These are phyloP conservation scores for Casuarina glauca DNA, from an alignment of 306 rosid genomes.

Conservation along the genomic window DNA sequence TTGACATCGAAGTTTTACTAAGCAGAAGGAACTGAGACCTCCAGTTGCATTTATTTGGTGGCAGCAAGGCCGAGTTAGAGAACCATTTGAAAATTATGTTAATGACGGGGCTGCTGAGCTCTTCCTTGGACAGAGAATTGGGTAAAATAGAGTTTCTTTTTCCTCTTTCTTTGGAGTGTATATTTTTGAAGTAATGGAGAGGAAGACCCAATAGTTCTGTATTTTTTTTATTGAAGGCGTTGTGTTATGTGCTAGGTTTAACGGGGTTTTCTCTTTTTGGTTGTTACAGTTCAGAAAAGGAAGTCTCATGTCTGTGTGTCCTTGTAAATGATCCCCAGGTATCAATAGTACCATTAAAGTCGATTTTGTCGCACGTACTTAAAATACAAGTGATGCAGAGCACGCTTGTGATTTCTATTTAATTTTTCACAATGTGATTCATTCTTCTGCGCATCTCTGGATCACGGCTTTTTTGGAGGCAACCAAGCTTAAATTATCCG, in stretches of 20 bases:
- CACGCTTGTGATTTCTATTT: constrained; percentile 1
- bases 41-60: constrained; percentile 32
- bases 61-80: constrained; percentile 14
- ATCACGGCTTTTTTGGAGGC: not conserved
- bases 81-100: constrained; percentile 7
- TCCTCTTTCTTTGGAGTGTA: constrained; percentile 28
- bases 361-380: constrained; percentile 22
- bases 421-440: constrained; percentile 12
- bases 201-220: constrained; percentile 30
- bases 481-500: not conserved
- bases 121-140: not conserved
- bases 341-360: constrained; percentile 4
- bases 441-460: not conserved
- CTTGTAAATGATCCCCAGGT: constrained; percentile 36
- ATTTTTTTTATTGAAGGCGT: not conserved
- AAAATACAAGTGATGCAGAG: constrained; percentile 18
- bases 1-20: constrained; percentile 22
- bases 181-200: constrained; percentile 38
- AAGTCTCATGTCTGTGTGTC: constrained; percentile 28
- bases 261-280: constrained; percentile 13
- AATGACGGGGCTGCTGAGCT: constrained; percentile 9
- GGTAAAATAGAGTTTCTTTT: constrained; percentile 11
- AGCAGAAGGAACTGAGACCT: constrained; percentile 19
- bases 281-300: constrained; percentile 16
- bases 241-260: constrained; percentile 22